Evolutionary conservation across 1,284 basidiomycete species (phyloP).

Genomic region (Dichomitus squalens): DNA sequence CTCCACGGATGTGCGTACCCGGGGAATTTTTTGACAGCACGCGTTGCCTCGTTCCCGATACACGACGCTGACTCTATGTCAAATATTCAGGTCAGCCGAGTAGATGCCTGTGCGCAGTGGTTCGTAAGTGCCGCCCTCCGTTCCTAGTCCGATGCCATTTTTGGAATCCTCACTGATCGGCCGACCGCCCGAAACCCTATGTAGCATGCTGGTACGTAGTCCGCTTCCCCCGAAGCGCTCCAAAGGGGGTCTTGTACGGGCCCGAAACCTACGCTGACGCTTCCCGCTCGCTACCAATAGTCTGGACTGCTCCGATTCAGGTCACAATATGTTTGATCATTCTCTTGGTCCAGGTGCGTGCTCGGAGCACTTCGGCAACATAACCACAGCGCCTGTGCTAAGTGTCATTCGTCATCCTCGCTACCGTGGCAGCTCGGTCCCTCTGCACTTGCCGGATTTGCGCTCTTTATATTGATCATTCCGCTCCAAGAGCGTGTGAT

Average conservation of each 20-base stretch:
- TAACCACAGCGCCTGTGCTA: not conserved
- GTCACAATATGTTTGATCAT: constrained; percentile 62
- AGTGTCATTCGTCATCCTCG: not conserved
- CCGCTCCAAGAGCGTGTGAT: constrained; percentile 76
- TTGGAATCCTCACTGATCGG: not conserved
- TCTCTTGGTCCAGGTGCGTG: constrained; percentile 55
- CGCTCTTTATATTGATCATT: constrained; percentile 67
- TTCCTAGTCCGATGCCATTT: not conserved
- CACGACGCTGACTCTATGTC: constrained; percentile 1
- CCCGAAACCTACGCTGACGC: not conserved
- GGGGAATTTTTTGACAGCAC: not conserved
- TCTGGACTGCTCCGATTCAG: constrained; percentile 75
- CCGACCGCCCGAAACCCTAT: not conserved
- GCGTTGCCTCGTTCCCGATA: not conserved
- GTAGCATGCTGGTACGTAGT: constrained; percentile 46
- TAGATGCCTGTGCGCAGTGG: constrained; percentile 66
- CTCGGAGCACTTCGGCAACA: not conserved
- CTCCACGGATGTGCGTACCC: constrained; percentile 59
- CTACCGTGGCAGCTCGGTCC: constrained; percentile 64
- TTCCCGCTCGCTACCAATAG: constrained; percentile 28
- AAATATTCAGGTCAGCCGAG: constrained; percentile 48
- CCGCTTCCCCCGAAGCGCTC: not conserved
- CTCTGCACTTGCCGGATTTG: constrained; percentile 78
- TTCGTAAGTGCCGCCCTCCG: constrained; percentile 50
- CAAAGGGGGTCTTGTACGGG: not conserved